Conservation (phyloP, 1,284 basidiomycete genomes). For the Cutaneotrichosporon arboriforme region DNA sequence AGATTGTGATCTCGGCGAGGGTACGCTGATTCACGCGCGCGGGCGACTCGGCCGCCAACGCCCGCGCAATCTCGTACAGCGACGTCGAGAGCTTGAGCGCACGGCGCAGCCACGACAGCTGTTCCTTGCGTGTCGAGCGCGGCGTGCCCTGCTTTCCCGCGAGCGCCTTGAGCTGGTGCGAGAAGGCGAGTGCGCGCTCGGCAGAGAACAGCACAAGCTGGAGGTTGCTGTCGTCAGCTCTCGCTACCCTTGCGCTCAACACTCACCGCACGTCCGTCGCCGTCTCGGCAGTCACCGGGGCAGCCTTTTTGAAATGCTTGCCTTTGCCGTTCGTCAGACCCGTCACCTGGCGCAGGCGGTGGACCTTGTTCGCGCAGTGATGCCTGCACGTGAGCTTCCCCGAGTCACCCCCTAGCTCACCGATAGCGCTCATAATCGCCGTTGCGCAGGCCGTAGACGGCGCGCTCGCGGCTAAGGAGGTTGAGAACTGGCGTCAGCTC, state of each 20-base stretch:
- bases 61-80: conserved; percentile 67
- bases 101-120: conserved; percentile 64
- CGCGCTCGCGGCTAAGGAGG: conserved; percentile 66
- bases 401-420: conserved; percentile 45
- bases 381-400: conserved; percentile 54
- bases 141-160: conserved; percentile 25
- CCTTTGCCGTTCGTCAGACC: conserved; percentile 84
- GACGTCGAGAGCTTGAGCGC: conserved; percentile 77
- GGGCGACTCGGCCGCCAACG: conserved; percentile 48
- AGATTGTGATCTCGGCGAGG: conserved; percentile 47
- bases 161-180: conserved; percentile 65
- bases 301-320: conserved; percentile 77
- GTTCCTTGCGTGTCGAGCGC: conserved; percentile 25
- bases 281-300: conserved; percentile 59
- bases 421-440: conserved; percentile 80
- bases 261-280: conserved; percentile 73
- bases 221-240: conserved; percentile 47
- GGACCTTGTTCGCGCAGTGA: conserved; percentile 83
- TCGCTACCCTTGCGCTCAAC: conserved; percentile 50
- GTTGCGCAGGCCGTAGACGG: conserved; percentile 81
- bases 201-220: conserved; percentile 80
- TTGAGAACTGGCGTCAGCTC: conserved; percentile 48
- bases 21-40: conserved; percentile 27
- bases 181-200: conserved; percentile 86
- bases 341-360: conserved; percentile 74